These are phyloP conservation scores for Apiospora hydei DNA, from an alignment of 2,329 filamentous ascomycete genomes.

Conservation along the genomic window DNA sequence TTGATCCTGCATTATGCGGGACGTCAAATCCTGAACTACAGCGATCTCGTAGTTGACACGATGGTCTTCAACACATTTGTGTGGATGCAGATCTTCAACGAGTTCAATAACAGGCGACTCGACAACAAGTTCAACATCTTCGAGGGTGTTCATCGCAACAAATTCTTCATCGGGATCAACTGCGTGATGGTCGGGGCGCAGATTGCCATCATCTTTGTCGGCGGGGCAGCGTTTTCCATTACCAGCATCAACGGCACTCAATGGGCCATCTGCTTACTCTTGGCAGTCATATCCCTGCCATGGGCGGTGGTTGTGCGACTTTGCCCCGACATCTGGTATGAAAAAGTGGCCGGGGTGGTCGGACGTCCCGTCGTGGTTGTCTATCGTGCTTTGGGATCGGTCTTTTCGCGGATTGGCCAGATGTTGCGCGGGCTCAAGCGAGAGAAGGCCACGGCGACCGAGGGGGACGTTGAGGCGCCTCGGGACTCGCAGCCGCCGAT, in stretches of 20 bases:
- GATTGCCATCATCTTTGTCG: constrained; percentile 64
- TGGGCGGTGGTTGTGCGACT: constrained; percentile 57
- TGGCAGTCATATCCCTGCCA: constrained; percentile 57
- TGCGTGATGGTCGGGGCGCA: constrained; percentile 64
- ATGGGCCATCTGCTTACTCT: constrained; percentile 61
- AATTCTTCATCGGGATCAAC: constrained; percentile 65
- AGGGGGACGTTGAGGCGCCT: constrained; percentile 25
- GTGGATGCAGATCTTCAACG: constrained; percentile 77
- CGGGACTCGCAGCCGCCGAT: constrained; percentile 31
- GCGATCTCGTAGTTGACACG: constrained; percentile 57
- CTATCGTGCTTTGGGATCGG: constrained; percentile 35
- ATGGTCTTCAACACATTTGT: constrained; percentile 75
- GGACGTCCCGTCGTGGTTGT: constrained; percentile 40
- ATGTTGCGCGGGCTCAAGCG: constrained; percentile 31
- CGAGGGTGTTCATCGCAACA: constrained; percentile 62
- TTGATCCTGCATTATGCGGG: constrained; percentile 69
- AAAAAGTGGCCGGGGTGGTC: constrained; percentile 39
- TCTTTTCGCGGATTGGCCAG: constrained; percentile 32
- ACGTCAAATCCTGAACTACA: constrained; percentile 59
- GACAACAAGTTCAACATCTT: constrained; percentile 70
- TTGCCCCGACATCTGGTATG: constrained; percentile 56
- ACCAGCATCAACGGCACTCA: constrained; percentile 55
- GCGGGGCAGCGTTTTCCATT: constrained; percentile 61
- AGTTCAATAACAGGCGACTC: constrained; percentile 69
- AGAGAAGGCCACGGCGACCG: constrained; percentile 26